Base-by-base conservation (phyloP, 2,329 filamentous ascomycete species). In the Aspergillus brasiliensis region DNA sequence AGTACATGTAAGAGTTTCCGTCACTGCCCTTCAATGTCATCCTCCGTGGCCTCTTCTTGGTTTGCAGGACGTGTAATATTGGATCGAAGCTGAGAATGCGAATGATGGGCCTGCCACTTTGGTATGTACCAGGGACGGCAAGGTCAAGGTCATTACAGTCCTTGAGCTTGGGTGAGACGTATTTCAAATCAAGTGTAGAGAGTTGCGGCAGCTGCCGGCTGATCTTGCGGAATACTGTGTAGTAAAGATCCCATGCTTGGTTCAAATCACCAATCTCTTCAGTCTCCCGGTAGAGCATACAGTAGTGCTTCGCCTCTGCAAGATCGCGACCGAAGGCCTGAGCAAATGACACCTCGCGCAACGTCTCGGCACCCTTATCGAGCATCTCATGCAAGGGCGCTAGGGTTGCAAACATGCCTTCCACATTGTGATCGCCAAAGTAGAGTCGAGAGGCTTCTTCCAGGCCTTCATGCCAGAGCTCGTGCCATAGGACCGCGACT, bases 161-260 rank as follows among this genome's bases (percentile, higher is more conserved):
- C 66, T 97, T 89, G 48, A 99, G 84, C 74, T 94, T 95, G 3
- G 96, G 96, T 17, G 94, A 99, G 69, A 97, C 96, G 75, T 99
- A 99, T 64, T 96, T 92, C 68, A 99, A 82, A 77, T 99, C 96
- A 44, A 99, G 84, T 56, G 89, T 91, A 68, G 92, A 96, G 65
- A 99, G 85, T 70, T 98, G 95, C 3, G 92, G 93, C 51, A 99
- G 80, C 77, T 99, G 96, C 63, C 94, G 87, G 51, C 90, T 91
- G 73, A 99, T 98, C 73, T 96, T 91, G 62, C 93, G 88, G 86
- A 99, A 99, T 0, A 98, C 95, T 66, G 96, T 92, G 77, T 99
- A 99, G 78, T 99, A 99, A 13, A 99, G 85, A 77, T 99, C 96
- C 95, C 95, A 99, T 6, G 95, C 95, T 77, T 97, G 92, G 72